Conservation (phyloP, 2,329 filamentous ascomycete genomes). For the Trichoderma guizhouense region DNA sequence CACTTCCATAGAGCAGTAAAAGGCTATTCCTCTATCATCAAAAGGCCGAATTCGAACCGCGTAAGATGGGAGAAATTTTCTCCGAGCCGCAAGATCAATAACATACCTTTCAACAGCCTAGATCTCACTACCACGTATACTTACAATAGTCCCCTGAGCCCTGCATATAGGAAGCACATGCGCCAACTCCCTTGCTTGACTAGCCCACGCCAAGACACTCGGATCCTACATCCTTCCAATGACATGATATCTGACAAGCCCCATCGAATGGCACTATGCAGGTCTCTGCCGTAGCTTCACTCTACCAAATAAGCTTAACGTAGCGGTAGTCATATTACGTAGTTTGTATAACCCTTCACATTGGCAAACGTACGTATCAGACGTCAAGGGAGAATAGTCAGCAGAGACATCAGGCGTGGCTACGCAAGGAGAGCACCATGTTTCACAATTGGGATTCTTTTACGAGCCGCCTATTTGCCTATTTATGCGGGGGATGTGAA, state of each 20-base stretch:
- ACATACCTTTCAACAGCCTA: not conserved
- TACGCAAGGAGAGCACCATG: not conserved
- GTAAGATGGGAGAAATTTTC: not conserved
- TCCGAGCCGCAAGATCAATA: not conserved
- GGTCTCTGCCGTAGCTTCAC: not conserved
- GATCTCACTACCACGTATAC: not conserved
- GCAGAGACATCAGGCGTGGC: not conserved
- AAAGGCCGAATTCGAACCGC: not conserved
- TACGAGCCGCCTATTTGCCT: not conserved
- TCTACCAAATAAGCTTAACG: constrained; percentile 1
- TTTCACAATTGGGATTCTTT: constrained; percentile 1
- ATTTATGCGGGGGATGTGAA: not conserved
- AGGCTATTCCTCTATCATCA: not conserved
- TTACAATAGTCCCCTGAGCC: not conserved
- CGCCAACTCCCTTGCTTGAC: not conserved
- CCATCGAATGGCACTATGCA: not conserved
- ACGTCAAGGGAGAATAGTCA: not conserved
- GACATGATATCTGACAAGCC: not conserved
- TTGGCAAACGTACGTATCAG: not conserved
- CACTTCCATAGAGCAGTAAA: not conserved
- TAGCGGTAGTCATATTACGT: not conserved
- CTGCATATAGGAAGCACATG: not conserved
- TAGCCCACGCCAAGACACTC: not conserved
- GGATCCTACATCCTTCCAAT: not conserved
- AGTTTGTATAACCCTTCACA: not conserved